Evolutionary conservation across 177 flowering plant species (phyloP), one percentile per base, ranked within the genome.

Genomic region (Tripterygium wilfordii): DNA sequence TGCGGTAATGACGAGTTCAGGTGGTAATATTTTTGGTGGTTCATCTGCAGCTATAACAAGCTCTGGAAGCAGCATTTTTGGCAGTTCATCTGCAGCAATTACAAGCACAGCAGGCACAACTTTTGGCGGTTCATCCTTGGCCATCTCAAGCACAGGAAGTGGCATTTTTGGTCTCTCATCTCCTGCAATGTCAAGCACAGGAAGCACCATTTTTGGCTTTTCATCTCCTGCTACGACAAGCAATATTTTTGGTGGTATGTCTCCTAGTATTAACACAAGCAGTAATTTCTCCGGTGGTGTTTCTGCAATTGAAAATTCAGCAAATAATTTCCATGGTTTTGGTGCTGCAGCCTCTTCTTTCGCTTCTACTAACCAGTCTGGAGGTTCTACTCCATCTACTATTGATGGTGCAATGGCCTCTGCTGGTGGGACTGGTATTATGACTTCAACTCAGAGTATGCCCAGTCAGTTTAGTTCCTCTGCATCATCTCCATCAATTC

Each of bases 391-490:
- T 56, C 41, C 38, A 14, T 58, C 54, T 41, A 40, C 45, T 46
- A 37, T 42, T 31, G 32, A 31, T 38, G 42, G 32, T 68, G n/a
- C 49, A 40, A 69, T 40, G 41, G 33, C 53, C 15, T 51, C 70
- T 25, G 4, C 50, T n/a, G 39, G 43, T 41, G 71, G 53, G 10
- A 57, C 68, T 45, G 72, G 53, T 20, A 8, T 25, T 55, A 41
- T 67, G 9, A 39, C 59, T 26, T 48, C 65, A 36, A 49, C 75
- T 5, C 74, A 65, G 38, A 74, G 63, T 39, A 52, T 51, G 26
- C 66, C 82, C 0, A 31, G 55, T 55, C 79, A 74, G 33, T 71
- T 71, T 48, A 65, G 73, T 23, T 71, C 88, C 30, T 60, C 91
- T 58, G 52, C 67, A 10, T 42, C 84, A 36, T 41, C 76, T 37